These are phyloP conservation scores for Fusarium ambrosium DNA, from an alignment of 2,329 filamentous ascomycete species.

Conservation along the genomic window DNA sequence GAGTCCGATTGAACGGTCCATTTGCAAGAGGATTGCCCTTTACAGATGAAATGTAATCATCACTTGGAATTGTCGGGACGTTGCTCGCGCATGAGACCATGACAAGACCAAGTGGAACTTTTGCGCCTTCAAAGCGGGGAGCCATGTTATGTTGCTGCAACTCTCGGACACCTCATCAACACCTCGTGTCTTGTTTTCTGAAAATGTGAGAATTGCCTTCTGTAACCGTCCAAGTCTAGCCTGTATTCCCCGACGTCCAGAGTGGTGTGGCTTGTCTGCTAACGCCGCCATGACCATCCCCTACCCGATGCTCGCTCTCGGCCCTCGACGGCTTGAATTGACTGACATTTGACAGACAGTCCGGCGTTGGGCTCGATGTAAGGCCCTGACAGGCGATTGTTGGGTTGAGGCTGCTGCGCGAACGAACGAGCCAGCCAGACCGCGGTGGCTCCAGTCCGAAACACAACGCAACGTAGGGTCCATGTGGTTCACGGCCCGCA, in stretches of 20 bases:
- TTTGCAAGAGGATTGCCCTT: constrained; percentile 12
- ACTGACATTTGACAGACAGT: not conserved
- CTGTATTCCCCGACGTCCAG: constrained; percentile 6
- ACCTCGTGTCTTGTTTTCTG: constrained; percentile 3
- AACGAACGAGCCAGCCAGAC: constrained; percentile 24
- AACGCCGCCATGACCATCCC: constrained; percentile 18
- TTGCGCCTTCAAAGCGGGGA: constrained; percentile 37
- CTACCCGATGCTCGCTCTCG: constrained; percentile 3
- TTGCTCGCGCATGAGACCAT: constrained; percentile 29
- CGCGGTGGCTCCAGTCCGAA: constrained; percentile 29
- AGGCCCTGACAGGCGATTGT: constrained; percentile 21
- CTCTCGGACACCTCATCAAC: constrained; percentile 11
- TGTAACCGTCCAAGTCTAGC: constrained; percentile 32
- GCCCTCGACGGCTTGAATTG: constrained; percentile 28
- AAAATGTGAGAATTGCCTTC: constrained; percentile 31
- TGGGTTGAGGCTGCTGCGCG: constrained; percentile 19
- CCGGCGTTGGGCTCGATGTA: constrained; percentile 18
- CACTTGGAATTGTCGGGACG: constrained; percentile 8
- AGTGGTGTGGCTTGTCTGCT: constrained; percentile 33
- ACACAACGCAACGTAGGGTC: constrained; percentile 1
- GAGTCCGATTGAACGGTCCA: constrained; percentile 25
- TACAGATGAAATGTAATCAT: constrained; percentile 27
- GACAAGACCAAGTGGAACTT: constrained; percentile 36
- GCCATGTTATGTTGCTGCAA: constrained; percentile 25
- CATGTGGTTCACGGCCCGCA: constrained; percentile 12